A percentile compares a stretch with the other conserved stretches of the same genome.
These are phyloP conservation scores for Starmerella sirachaensis DNA, from an alignment of 805 yeast genomes.

Conservation along the genomic window DNA sequence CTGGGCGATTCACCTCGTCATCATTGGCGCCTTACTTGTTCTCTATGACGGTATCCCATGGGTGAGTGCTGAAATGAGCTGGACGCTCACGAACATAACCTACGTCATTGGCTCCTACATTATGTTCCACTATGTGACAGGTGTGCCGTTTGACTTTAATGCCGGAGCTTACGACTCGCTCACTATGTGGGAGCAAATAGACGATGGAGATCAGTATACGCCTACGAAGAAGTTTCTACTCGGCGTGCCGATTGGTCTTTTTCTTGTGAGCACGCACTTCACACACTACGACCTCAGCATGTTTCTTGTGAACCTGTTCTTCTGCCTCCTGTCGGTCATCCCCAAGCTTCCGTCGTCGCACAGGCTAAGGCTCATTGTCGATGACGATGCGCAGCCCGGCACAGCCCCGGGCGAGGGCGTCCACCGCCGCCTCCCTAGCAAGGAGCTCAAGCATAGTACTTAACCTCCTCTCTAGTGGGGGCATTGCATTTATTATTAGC, in stretches of 20 bases:
- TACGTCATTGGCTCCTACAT: slow-evolving; percentile 85
- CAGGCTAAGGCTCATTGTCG: slow-evolving; percentile 28
- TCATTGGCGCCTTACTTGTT: slow-evolving; percentile 60
- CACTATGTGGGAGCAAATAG: slow-evolving; percentile 98
- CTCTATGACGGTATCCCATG: slow-evolving; percentile 72
- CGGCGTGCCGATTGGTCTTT: slow-evolving; percentile 83
- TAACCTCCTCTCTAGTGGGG: too few species aligned
- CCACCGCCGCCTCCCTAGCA: slow-evolving; percentile 17
- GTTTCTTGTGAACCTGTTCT: slow-evolving; percentile 66
- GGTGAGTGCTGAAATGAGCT: slow-evolving; percentile 69
- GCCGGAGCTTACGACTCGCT: slow-evolving; percentile 91
- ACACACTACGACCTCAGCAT: slow-evolving; percentile 69
- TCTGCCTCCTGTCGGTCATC: slow-evolving; percentile 75
- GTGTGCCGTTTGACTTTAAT: slow-evolving; percentile 91
- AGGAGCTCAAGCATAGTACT: slow-evolving; percentile 14
- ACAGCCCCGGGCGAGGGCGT: slow-evolving; percentile 5
- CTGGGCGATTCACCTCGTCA: slow-evolving; percentile 83
- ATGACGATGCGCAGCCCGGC: slow-evolving; percentile 18
- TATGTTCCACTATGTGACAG: slow-evolving; percentile 94
- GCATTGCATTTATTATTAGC: too few species aligned
- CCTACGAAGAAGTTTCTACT: slow-evolving; percentile 89
- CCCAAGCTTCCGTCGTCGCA: slow-evolving; percentile 66
- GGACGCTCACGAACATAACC: slow-evolving; percentile 88
- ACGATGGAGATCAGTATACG: slow-evolving; percentile 91
- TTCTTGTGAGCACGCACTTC: slow-evolving; percentile 80